phyloP scores from a whole-genome alignment of 352 stramenopile genomes.

The Phytophthora tentaculata region DNA sequence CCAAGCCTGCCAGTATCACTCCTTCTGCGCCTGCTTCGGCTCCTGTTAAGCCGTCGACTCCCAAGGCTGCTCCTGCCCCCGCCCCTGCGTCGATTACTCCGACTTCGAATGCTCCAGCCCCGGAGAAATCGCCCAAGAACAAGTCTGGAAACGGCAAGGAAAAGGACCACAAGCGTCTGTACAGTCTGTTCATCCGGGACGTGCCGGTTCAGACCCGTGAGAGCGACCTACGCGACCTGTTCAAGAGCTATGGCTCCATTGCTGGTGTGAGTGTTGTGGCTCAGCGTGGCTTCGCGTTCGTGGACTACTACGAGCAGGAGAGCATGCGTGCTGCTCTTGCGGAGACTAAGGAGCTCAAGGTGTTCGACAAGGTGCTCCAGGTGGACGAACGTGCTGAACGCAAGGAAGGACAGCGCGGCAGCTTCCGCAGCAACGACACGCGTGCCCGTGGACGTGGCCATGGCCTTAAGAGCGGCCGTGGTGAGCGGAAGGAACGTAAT shows the following conservation, averaged over 20 bases:
- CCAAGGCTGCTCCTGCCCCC: slow-evolving; percentile 37
- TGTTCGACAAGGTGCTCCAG: slow-evolving; percentile 78
- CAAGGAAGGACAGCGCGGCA: slow-evolving; percentile 69
- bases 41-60: slow-evolving; percentile 63
- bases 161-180: slow-evolving; percentile 46
- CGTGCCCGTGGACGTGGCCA: slow-evolving; percentile 58
- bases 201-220: slow-evolving; percentile 79
- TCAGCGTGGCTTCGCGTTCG: slow-evolving; percentile 78
- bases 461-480: slow-evolving; percentile 54
- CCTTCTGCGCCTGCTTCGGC: slow-evolving; percentile 25
- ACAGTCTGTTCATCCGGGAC: slow-evolving; percentile 83
- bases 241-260: slow-evolving; percentile 80
- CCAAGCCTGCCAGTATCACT: slow-evolving; percentile 28
- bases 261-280: slow-evolving; percentile 68
- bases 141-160: slow-evolving; percentile 45
- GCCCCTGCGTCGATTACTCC: slow-evolving; percentile 29
- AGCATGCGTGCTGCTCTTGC: slow-evolving; percentile 78
- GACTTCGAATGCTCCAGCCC: slow-evolving; percentile 8
- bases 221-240: slow-evolving; percentile 77
- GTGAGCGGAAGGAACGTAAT: slow-evolving; percentile 76
- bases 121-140: slow-evolving; percentile 59
- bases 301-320: slow-evolving; percentile 83
- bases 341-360: slow-evolving; percentile 68
- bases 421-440: slow-evolving; percentile 58
- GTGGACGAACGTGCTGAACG: slow-evolving; percentile 78